A percentile compares a stretch with the other conserved stretches of the same genome.
These are phyloP conservation scores for Dothidotthia symphoricarpi DNA, from an alignment of 2,329 filamentous ascomycete species.

Conservation along the genomic window DNA sequence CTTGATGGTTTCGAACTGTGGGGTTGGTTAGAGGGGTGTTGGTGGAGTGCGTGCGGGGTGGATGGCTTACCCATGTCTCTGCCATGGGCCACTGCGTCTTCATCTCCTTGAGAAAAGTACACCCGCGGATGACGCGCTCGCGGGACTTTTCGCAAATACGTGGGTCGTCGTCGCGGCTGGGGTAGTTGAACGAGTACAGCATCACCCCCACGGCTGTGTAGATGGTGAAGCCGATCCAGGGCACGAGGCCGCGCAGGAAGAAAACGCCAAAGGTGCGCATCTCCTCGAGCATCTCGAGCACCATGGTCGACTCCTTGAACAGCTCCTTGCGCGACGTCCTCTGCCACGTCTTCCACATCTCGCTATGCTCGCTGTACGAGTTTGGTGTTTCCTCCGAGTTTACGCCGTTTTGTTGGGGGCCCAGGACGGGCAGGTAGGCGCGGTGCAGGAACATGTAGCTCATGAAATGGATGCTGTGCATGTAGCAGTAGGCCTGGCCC, in stretches of 20 bases:
- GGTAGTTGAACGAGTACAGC: slow-evolving; percentile 43
- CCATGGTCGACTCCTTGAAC: slow-evolving; percentile 38
- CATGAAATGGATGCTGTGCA: slow-evolving; percentile 46
- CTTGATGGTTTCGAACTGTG: slow-evolving; percentile 43
- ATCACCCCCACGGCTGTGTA: slow-evolving; percentile 45
- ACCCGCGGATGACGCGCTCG: slow-evolving; percentile 38
- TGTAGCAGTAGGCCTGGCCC: slow-evolving; percentile 44
- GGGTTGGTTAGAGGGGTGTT: too few species aligned
- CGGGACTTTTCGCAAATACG: slow-evolving; percentile 33
- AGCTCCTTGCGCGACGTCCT: slow-evolving; percentile 38
- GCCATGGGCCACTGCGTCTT: slow-evolving; percentile 45
- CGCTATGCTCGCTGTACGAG: slow-evolving; percentile 34
- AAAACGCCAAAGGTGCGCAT: slow-evolving; percentile 44
- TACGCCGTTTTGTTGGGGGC: slow-evolving; percentile 29
- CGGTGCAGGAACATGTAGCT: slow-evolving; percentile 45
- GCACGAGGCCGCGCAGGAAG: slow-evolving; percentile 42
- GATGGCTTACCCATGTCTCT: slow-evolving; percentile 41
- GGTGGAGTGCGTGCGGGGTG: too few species aligned
- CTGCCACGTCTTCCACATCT: slow-evolving; percentile 41
- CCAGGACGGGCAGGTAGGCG: slow-evolving; percentile 42
- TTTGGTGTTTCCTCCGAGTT: slow-evolving; percentile 31
- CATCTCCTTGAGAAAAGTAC: slow-evolving; percentile 43
- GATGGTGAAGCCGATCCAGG: slow-evolving; percentile 46
- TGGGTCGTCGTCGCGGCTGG: slow-evolving; percentile 37
- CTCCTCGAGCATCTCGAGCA: slow-evolving; percentile 44